A percentile compares a stretch with the other conserved stretches of the same genome.
Conservation (phyloP, 139 green algal genomes). For the Limnomonas spitsbergensis region DNA sequence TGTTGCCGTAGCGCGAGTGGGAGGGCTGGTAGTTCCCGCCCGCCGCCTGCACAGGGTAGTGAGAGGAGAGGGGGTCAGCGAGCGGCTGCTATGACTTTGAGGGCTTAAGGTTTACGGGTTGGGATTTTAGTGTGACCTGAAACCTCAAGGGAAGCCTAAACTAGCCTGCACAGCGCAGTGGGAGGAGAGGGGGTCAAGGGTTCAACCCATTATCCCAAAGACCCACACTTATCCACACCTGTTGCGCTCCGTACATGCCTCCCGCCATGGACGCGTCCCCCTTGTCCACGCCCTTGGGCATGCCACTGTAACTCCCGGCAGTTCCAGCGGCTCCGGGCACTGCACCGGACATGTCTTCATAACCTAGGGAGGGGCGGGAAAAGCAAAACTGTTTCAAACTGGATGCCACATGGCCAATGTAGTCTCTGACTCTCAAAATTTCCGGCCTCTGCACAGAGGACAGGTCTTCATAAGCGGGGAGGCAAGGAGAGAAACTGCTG, state of each 20-base stretch:
- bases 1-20: neutral
- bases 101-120: too few species aligned
- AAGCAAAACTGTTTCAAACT: neutral
- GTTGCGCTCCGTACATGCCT: neutral
- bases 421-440: too few species aligned
- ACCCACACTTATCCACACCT: neutral
- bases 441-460: neutral
- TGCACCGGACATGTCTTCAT: neutral
- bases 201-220: too few species aligned
- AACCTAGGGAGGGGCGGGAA: neutral
- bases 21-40: neutral
- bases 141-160: neutral
- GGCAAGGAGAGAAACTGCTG: neutral
- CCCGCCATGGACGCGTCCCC: neutral
- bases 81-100: too few species aligned
- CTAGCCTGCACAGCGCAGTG: neutral
- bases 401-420: neutral
- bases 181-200: too few species aligned
- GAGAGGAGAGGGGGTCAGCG: neutral
- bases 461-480: neutral
- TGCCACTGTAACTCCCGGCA: neutral
- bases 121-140: too few species aligned
- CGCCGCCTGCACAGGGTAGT: neutral
- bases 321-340: neutral
- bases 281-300: neutral